Percentiles rank a stretch among this genome's conserved stretches.
phyloP scores from a whole-genome alignment of 495 filamentous ascomycete species.

The Aspergillus conjunctus region DNA sequence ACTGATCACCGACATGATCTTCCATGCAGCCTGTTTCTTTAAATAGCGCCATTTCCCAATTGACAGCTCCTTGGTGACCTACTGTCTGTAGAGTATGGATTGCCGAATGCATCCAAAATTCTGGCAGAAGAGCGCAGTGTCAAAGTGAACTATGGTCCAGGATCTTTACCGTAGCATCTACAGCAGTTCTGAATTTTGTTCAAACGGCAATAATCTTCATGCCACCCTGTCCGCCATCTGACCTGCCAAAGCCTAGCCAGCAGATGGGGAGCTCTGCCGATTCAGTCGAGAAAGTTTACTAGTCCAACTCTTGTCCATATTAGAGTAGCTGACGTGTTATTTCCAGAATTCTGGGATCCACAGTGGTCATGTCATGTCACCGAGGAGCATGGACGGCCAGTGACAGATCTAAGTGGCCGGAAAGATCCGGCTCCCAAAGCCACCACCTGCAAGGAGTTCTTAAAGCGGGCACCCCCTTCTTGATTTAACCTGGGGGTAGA shows the following conservation, averaged over 20 bases:
- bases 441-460: not conserved
- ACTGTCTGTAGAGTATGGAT: not conserved
- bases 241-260: not conserved
- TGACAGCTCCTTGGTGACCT: not conserved
- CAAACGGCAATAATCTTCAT: not conserved
- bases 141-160: not conserved
- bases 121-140: not conserved
- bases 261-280: not conserved
- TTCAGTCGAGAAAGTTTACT: not conserved
- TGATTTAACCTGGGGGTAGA: not conserved
- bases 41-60: not conserved
- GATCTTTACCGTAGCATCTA: not conserved
- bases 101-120: not conserved
- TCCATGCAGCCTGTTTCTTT: not conserved
- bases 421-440: not conserved
- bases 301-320: not conserved
- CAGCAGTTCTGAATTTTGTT: not conserved
- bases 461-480: not conserved
- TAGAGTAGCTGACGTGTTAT: not conserved
- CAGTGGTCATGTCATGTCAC: not conserved
- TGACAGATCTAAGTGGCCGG: not conserved
- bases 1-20: not conserved
- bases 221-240: not conserved
- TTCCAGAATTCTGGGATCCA: not conserved
- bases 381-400: not conserved